Evolutionary conservation across 345 rosid genomes (phyloP).

Genomic region (Gossypium stocksii): DNA sequence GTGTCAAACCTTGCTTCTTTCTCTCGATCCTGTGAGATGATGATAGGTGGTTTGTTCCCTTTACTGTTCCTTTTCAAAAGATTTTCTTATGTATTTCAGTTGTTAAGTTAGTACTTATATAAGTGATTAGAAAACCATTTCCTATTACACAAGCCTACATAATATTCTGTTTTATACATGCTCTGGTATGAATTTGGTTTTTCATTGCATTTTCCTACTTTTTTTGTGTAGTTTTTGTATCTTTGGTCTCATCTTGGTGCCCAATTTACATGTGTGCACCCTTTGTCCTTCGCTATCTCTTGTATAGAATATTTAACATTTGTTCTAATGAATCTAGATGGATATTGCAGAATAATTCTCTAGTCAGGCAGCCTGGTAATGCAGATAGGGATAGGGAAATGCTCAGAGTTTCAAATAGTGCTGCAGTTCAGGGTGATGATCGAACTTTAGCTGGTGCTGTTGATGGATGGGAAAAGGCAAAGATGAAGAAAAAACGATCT

Average conservation of each 20-base stretch:
- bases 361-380: conserved; percentile 56
- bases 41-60: conserved; percentile 3
- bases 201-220: not conserved
- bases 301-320: conserved; percentile 16
- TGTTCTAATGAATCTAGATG: conserved; percentile 42
- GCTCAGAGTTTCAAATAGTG: conserved; percentile 52
- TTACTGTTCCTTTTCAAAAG: not conserved
- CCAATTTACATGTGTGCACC: conserved; percentile 6
- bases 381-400: conserved; percentile 75
- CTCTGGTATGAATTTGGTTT: not conserved
- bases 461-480: conserved; percentile 95
- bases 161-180: not conserved
- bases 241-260: not conserved
- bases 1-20: not conserved
- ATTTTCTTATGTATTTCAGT: conserved; percentile 6
- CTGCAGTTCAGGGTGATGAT: conserved; percentile 63
- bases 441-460: conserved; percentile 56
- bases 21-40: not conserved
- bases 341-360: conserved; percentile 60
- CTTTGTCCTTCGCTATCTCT: conserved; percentile 18
- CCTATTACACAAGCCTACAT: not conserved
- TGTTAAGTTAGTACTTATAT: not conserved
- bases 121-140: not conserved
- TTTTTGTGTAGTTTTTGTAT: not conserved
- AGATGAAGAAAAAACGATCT: conserved; percentile 89